phyloP scores from a whole-genome alignment of 495 filamentous ascomycete species.

The Xylaria curta region DNA sequence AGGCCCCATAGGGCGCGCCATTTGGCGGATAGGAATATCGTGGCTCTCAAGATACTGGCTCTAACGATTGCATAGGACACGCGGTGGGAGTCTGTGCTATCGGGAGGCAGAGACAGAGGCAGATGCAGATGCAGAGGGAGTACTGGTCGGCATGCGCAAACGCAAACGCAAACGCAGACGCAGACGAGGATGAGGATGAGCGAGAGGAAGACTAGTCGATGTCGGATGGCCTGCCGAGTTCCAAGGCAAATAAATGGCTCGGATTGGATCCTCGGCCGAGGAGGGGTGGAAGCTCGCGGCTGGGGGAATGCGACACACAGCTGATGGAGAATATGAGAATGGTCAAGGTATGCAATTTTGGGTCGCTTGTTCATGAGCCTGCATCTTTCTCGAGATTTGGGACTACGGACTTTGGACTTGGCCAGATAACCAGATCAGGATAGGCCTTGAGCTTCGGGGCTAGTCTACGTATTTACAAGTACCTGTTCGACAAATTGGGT shows the following conservation, averaged over 20 bases:
- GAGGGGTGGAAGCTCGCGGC: background rate
- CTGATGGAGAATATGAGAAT: slow-evolving; percentile 12
- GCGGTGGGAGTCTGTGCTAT: slow-evolving; percentile 16
- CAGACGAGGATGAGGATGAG: background rate
- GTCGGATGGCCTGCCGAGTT: slow-evolving; percentile 1
- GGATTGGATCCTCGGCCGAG: background rate
- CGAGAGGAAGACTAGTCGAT: background rate
- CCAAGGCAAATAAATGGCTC: slow-evolving; percentile 1
- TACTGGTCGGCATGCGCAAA: background rate
- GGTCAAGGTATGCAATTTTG: background rate
- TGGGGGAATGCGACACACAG: slow-evolving; percentile 4
- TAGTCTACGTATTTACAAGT: background rate
- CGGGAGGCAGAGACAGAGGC: background rate
- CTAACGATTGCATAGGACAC: background rate
- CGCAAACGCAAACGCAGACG: background rate
- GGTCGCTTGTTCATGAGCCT: slow-evolving; percentile 8
- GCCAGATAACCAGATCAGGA: slow-evolving; percentile 26
- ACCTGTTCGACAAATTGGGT: background rate
- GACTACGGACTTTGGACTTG: slow-evolving; percentile 12
- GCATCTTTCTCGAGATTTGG: slow-evolving; percentile 20
- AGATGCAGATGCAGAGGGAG: background rate
- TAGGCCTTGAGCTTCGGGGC: slow-evolving; percentile 9
- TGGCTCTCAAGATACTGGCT: slow-evolving; percentile 27
- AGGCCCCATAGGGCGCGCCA: slow-evolving; percentile 62
- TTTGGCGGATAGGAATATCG: slow-evolving; percentile 37